Percentiles rank a stretch among this genome's conserved stretches.
phyloP scores from a whole-genome alignment of 192 early-diverging fungal genomes.

The Chytriomyces sp. region DNA sequence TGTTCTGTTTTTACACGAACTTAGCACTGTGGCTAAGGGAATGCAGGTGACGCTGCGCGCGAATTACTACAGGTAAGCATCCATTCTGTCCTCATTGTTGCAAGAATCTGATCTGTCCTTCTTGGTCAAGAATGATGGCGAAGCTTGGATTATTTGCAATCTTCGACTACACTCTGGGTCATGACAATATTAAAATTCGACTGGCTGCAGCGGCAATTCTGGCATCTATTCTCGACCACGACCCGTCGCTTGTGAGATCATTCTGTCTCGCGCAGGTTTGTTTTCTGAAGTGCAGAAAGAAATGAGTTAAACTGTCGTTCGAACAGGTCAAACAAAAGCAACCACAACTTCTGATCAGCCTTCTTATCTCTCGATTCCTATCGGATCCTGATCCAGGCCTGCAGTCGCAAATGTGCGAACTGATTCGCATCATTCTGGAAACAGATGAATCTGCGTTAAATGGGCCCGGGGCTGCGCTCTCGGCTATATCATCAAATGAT shows the following conservation, averaged over 20 bases:
- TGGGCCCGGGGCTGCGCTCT: conserved; percentile 16
- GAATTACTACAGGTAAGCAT: conserved; percentile 67
- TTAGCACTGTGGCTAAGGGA: conserved; percentile 75
- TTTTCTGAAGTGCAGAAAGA: not conserved
- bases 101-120: not conserved
- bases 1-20: conserved; percentile 79
- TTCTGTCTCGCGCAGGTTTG: conserved; percentile 68
- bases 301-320: no score
- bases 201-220: conserved; percentile 74
- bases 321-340: conserved; percentile 26
- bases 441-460: conserved; percentile 46
- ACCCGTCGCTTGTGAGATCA: conserved; percentile 75
- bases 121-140: conserved; percentile 61
- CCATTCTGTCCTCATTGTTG: conserved; percentile 7
- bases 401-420: conserved; percentile 74
- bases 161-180: conserved; percentile 71
- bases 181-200: conserved; percentile 61
- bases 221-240: conserved; percentile 75
- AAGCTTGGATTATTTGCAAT: conserved; percentile 81
- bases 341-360: conserved; percentile 65
- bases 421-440: conserved; percentile 79
- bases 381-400: conserved; percentile 67
- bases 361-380: conserved; percentile 70
- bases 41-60: conserved; percentile 67
- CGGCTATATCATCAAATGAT: conserved; percentile 45